Evolutionary conservation across 2,329 filamentous ascomycete genomes (phyloP).

Genomic region (Chrysoporthe cubensis): DNA sequence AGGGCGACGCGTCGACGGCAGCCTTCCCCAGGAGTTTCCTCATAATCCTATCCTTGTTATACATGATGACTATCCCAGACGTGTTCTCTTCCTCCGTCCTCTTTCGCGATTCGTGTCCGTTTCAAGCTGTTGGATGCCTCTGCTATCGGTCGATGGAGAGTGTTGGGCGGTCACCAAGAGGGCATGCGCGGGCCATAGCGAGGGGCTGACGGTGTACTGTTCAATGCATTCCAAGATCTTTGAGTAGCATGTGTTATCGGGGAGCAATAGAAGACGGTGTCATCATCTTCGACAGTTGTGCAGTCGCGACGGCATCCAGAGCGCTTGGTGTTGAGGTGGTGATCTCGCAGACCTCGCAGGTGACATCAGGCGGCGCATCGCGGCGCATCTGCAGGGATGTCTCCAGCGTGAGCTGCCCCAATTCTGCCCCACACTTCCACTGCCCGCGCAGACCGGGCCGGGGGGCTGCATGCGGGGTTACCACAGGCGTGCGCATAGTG

Average conservation of each 20-base stretch:
- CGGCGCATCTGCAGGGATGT: too few relatives aligned
- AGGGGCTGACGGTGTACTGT: neutral
- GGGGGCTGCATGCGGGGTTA: too few relatives aligned
- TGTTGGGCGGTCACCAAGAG: neutral
- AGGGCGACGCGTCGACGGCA: conserved; percentile 50
- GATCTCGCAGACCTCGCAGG: neutral
- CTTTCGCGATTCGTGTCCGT: neutral
- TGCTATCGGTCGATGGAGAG: neutral
- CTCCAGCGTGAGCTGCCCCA: too few relatives aligned
- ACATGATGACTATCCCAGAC: conserved; percentile 42
- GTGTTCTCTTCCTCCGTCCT: neutral
- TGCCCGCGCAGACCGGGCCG: too few relatives aligned
- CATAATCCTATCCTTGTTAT: conserved; percentile 61
- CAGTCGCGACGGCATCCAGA: neutral
- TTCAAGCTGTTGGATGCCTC: neutral
- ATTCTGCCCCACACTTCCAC: too few relatives aligned
- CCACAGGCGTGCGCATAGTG: too few relatives aligned
- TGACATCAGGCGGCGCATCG: too few relatives aligned
- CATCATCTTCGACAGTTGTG: neutral
- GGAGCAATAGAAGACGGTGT: neutral
- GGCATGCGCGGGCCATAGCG: neutral
- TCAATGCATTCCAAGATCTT: neutral
- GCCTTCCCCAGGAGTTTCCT: conserved; percentile 63
- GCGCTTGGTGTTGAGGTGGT: neutral
- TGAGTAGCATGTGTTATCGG: neutral